These are phyloP conservation scores for Paecilomyces sp. DNA, from an alignment of 2,329 filamentous ascomycete species.

Conservation along the genomic window DNA sequence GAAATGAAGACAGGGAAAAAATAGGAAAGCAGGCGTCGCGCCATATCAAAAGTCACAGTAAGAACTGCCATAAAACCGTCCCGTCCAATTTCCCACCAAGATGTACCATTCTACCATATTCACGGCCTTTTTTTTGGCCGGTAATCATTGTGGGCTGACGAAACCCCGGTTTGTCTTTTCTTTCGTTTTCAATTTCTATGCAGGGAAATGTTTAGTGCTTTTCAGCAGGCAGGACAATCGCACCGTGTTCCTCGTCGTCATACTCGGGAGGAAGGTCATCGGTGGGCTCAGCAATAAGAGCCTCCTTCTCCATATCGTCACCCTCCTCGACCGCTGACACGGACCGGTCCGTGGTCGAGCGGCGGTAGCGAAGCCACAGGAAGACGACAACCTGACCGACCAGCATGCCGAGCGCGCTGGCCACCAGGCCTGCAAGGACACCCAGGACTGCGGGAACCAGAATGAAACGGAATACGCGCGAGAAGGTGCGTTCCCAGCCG, in stretches of 20 bases:
- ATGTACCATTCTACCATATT: background rate
- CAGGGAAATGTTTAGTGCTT: conserved; percentile 21
- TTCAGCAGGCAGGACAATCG: conserved; percentile 15
- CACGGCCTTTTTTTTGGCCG: background rate
- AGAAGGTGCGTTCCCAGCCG: conserved; percentile 32
- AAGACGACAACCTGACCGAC: conserved; percentile 39
- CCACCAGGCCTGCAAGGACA: conserved; percentile 37
- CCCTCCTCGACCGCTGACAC: conserved; percentile 25
- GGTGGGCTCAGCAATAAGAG: conserved; percentile 25
- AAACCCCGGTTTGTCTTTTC: background rate
- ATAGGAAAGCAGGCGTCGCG: conserved; percentile 4
- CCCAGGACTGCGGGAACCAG: conserved; percentile 40
- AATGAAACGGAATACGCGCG: conserved; percentile 36
- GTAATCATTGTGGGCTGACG: background rate
- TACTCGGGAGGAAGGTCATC: conserved; percentile 32
- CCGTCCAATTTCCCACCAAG: background rate
- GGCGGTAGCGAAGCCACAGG: conserved; percentile 36
- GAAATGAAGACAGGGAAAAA: background rate
- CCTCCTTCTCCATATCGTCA: conserved; percentile 36
- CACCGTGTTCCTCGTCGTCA: conserved; percentile 22
- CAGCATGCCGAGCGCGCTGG: conserved; percentile 41
- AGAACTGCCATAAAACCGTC: conserved; percentile 2
- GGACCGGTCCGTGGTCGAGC: conserved; percentile 18
- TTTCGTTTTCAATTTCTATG: background rate
- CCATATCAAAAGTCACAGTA: conserved; percentile 5